Conservation (phyloP, 305 asterid genomes). For the Striga hermonthica region DNA sequence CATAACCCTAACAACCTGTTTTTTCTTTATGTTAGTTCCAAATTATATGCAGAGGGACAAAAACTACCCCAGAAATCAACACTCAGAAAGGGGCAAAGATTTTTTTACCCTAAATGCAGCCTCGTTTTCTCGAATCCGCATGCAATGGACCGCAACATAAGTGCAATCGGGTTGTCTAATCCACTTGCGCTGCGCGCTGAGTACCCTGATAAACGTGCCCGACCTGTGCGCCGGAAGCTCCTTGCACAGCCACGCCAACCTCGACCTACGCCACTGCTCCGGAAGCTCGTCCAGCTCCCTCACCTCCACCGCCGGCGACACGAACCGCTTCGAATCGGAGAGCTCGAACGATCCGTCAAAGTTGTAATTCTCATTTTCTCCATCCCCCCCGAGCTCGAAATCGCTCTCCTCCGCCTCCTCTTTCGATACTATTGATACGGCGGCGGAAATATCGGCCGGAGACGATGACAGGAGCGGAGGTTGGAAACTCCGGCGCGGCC, state of each 20-base stretch:
- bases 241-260: constrained; percentile 96
- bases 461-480: constrained; percentile 26
- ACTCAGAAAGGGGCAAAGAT: constrained; percentile 2
- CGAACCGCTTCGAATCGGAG: constrained; percentile 57
- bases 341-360: constrained; percentile 52
- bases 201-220: constrained; percentile 58
- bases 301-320: constrained; percentile 59
- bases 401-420: constrained; percentile 34
- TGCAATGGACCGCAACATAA: constrained; percentile 63
- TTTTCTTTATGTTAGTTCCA: neutral
- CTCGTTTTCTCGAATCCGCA: constrained; percentile 86
- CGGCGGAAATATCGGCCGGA: constrained; percentile 31
- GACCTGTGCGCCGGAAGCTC: constrained; percentile 78
- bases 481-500: constrained; percentile 32
- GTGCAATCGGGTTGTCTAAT: constrained; percentile 78
- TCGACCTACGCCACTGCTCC: constrained; percentile 91
- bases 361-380: constrained; percentile 38
- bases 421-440: constrained; percentile 24
- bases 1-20: neutral
- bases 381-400: constrained; percentile 30
- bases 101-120: constrained; percentile 69
- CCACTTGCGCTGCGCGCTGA: constrained; percentile 91
- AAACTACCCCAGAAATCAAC: neutral
- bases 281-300: constrained; percentile 83
- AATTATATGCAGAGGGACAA: constrained; percentile 3